phyloP scores from a whole-genome alignment of 2,329 filamentous ascomycete species.

The Diplocarpon mali region DNA sequence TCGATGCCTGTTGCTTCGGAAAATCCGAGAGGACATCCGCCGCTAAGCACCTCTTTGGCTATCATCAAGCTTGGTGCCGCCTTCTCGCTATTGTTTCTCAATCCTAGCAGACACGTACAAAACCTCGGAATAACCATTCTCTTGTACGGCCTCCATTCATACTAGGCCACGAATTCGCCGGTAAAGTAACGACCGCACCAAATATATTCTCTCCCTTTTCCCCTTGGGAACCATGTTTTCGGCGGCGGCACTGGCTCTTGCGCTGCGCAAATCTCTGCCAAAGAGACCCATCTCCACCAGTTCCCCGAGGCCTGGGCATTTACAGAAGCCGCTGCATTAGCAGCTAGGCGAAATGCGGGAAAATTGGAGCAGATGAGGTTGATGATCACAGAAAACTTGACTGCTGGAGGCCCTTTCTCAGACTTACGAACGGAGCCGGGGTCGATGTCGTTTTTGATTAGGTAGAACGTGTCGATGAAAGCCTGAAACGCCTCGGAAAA shows the following conservation, averaged over 20 bases:
- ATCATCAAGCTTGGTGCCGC: no score
- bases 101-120: constrained; percentile 34
- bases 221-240: constrained; percentile 41
- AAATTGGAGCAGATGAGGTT: constrained; percentile 31
- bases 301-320: constrained; percentile 20
- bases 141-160: constrained; percentile 45
- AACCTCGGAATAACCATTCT: constrained; percentile 49
- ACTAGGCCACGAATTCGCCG: constrained; percentile 49
- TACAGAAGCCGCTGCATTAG: constrained; percentile 17
- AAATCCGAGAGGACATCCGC: not conserved
- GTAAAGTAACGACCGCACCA: constrained; percentile 35
- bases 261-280: constrained; percentile 37
- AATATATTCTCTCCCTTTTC: constrained; percentile 25
- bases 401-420: constrained; percentile 42
- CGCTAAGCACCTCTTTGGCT: no score
- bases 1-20: not conserved
- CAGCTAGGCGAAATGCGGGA: constrained; percentile 17
- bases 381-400: constrained; percentile 32
- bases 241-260: constrained; percentile 41
- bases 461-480: constrained; percentile 44
- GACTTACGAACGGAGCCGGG: constrained; percentile 36
- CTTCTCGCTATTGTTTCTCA: not conserved
- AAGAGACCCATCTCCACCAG: constrained; percentile 30
- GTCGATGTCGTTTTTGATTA: constrained; percentile 48
- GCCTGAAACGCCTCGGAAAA: constrained; percentile 41